Percentiles rank a stretch among this genome's conserved stretches.
These are phyloP conservation scores for Fusarium lateritium DNA, from an alignment of 2,329 filamentous ascomycete species.

Conservation along the genomic window DNA sequence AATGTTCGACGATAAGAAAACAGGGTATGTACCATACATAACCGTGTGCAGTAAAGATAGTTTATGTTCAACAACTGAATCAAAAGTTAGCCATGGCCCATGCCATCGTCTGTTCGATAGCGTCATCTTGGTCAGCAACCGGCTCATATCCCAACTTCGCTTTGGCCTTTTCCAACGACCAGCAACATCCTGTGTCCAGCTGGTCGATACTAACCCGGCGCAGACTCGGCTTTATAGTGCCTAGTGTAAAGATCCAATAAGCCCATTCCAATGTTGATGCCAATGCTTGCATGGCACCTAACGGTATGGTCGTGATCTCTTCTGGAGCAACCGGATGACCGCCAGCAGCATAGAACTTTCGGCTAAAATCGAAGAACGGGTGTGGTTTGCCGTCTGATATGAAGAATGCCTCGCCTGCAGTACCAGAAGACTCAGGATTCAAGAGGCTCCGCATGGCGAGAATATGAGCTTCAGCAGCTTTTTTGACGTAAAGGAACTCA, in stretches of 20 bases:
- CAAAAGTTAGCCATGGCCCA: neutral
- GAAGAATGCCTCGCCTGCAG: neutral
- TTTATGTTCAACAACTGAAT: neutral
- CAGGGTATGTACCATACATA: no score
- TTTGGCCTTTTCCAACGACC: conserved; percentile 5
- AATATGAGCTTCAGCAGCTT: conserved; percentile 5
- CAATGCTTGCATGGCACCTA: neutral
- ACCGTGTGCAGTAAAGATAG: no score
- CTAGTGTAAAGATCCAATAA: neutral
- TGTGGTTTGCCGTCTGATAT: conserved; percentile 3
- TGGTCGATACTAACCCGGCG: neutral
- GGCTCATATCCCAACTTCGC: neutral
- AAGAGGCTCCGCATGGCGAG: neutral
- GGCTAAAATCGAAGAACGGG: neutral
- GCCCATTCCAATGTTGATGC: conserved; percentile 9
- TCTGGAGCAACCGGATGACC: neutral
- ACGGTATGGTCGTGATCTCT: neutral
- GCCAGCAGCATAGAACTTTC: neutral
- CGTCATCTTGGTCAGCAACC: neutral
- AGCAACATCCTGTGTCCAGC: neutral
- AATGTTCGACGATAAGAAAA: no score
- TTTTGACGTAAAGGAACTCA: conserved; percentile 6
- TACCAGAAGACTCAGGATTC: rapidly evolving
- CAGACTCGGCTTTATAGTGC: neutral
- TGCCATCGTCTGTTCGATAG: neutral